These are phyloP conservation scores for Lyophyllum atratum DNA, from an alignment of 768 basidiomycete genomes.

Conservation along the genomic window DNA sequence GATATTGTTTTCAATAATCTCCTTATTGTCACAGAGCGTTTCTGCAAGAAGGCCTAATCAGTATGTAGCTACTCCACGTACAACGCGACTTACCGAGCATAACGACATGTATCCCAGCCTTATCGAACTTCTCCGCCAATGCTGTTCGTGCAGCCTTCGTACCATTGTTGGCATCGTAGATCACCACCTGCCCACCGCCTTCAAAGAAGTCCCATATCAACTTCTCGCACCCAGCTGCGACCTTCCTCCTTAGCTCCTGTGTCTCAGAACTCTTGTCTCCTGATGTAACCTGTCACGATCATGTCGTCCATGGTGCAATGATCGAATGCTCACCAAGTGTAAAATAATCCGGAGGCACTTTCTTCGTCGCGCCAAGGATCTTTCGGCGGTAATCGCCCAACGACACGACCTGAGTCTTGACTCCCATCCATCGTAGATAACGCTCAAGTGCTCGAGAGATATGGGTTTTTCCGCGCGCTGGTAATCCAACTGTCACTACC, in stretches of 20 bases:
- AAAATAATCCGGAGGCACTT: constrained; percentile 92
- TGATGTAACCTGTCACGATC: neutral
- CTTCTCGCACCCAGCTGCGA: constrained; percentile 85
- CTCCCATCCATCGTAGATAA: constrained; percentile 98
- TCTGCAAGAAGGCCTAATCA: constrained; percentile 48
- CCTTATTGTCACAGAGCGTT: constrained; percentile 86
- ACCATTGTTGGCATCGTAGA: constrained; percentile 98
- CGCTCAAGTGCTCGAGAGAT: constrained; percentile 93
- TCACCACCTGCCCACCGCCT: constrained; percentile 90
- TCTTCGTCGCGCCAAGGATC: constrained; percentile 84
- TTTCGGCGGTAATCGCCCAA: constrained; percentile 94
- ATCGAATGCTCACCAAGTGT: constrained; percentile 57
- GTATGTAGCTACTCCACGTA: neutral
- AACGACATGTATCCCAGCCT: constrained; percentile 87
- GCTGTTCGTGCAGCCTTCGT: constrained; percentile 63
- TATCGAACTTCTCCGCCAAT: constrained; percentile 84
- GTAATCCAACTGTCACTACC: constrained; percentile 89
- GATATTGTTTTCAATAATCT: constrained; percentile 93
- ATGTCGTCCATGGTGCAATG: neutral
- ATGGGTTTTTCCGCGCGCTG: constrained; percentile 95
- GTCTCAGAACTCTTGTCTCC: constrained; percentile 67
- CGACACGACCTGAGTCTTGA: constrained; percentile 93
- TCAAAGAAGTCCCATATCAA: constrained; percentile 88
- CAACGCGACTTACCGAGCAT: constrained; percentile 67
- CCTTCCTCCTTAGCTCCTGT: constrained; percentile 67